A percentile compares a stretch with the other conserved stretches of the same genome.
Evolutionary conservation across 805 yeast species (phyloP).

Genomic region (Hanseniaspora taiwanica): DNA sequence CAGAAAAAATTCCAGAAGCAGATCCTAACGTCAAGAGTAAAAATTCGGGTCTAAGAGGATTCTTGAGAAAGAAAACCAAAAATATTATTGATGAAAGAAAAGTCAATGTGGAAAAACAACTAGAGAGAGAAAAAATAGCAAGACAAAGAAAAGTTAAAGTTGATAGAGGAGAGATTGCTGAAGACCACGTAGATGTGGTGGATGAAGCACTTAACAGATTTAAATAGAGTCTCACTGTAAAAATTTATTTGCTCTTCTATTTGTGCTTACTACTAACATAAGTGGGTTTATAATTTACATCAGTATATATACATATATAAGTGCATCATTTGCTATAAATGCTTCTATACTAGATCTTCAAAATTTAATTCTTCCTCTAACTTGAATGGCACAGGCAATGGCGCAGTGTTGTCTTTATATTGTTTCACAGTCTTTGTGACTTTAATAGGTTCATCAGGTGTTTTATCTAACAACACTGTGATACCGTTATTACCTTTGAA

Average conservation of each 20-base stretch:
- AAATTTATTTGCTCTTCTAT: neutral
- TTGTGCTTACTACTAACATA: too few relatives aligned
- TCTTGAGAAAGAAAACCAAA: conserved; percentile 68
- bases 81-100: conserved; percentile 82
- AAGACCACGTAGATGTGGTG: conserved; percentile 32
- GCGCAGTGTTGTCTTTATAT: conserved; percentile 59
- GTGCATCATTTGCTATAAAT: neutral
- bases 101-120: conserved; percentile 58
- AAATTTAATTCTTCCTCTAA: conserved; percentile 21
- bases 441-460: conserved; percentile 46
- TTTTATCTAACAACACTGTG: conserved; percentile 53
- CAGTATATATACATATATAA: neutral
- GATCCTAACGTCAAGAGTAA: conserved; percentile 64
- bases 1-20: conserved; percentile 34
- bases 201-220: conserved; percentile 31
- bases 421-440: conserved; percentile 78
- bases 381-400: conserved; percentile 26
- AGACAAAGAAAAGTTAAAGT: conserved; percentile 39
- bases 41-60: conserved; percentile 71
- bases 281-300: too few relatives aligned
- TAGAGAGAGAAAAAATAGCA: conserved; percentile 58
- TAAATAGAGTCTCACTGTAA: conserved; percentile 1
- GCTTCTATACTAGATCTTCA: conserved; percentile 3
- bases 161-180: conserved; percentile 38
- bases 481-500: conserved; percentile 59